phyloP scores from a whole-genome alignment of 441 rosid genomes.

The Mallotus japonicus region DNA sequence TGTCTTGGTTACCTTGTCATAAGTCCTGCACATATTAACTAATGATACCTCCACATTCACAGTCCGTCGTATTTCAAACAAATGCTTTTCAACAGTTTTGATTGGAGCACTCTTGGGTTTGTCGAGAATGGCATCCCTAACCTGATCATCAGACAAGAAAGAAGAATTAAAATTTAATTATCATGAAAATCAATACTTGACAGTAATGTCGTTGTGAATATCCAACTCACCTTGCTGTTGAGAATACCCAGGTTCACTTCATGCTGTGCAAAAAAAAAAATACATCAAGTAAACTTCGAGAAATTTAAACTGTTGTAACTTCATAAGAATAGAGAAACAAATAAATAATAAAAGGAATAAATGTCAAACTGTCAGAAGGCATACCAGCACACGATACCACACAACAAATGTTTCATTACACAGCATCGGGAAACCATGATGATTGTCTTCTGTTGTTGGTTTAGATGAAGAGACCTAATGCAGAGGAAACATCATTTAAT shows the following conservation, averaged over 20 bases:
- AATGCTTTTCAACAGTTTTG: conserved; percentile 45
- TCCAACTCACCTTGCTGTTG: conserved; percentile 54
- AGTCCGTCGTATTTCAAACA: conserved; percentile 46
- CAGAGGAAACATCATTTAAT: conserved; percentile 17
- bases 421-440: conserved; percentile 56
- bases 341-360: no score
- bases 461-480: conserved; percentile 45
- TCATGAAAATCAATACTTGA: conserved; percentile 2
- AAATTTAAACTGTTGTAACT: conserved; percentile 10
- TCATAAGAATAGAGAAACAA: neutral
- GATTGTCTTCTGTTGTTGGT: conserved; percentile 37
- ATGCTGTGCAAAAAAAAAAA: conserved; percentile 47
- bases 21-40: conserved; percentile 61
- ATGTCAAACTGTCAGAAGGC: neutral
- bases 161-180: conserved; percentile 8
- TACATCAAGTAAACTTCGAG: neutral
- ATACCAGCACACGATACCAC: conserved; percentile 79
- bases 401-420: conserved; percentile 62
- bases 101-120: conserved; percentile 40
- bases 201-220: neutral
- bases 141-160: conserved; percentile 38
- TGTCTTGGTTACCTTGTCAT: conserved; percentile 55
- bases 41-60: conserved; percentile 75
- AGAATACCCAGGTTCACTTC: conserved; percentile 68
- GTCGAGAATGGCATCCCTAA: conserved; percentile 46